Base-by-base conservation (phyloP, 2,329 filamentous ascomycete genomes). In the Setomelanomma holmii region DNA sequence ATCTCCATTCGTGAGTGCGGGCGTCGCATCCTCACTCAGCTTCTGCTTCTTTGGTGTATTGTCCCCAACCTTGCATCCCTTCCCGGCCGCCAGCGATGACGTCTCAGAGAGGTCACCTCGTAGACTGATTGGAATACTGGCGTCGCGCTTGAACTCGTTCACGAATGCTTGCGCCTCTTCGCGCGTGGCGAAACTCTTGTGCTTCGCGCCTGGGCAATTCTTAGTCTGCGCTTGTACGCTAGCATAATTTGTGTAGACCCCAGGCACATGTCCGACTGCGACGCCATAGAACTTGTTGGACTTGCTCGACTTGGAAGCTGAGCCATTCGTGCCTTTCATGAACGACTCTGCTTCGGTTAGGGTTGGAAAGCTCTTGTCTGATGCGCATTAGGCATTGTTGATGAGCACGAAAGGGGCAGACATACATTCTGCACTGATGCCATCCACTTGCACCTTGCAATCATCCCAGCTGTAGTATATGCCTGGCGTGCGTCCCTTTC, bases 151-250 rank as follows among this genome's bases (percentile, higher is more conserved):
- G 45, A 54, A 46, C 12, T 61, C 61, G 35, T 63, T 57, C 10
- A 96, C 89, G 70, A 90, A 97, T 17, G 85, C 85, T 67, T 93
- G 86, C 0, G 93, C 93, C 72, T 96, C 91, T 51, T 80, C 81
- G 21, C 68, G 66, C 5, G 77, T 81, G 34, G 76, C 67, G 57
- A 82, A 83, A 6, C 69, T 71, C 61, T 77, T 78, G 49, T 80
- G 84, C 53, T 82, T 84, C 4, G 84, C 84, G 4, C 86, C 86
- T 63, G 88, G 88, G 68, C 87, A 88, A 2, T 89, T 90, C 24
- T 81, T 85, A 55, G 95, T 90, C 58, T 93, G 89, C 58, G 86
- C 80, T 55, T 88, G 81, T 10, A 89, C 90, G 36, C 86, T 84
- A 11, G 82, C 74, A 91, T 92, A 88, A 47, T 83, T 82, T 4